These are phyloP conservation scores for Sporothrix mexicana DNA, from an alignment of 2,329 filamentous ascomycete species.

Conservation along the genomic window DNA sequence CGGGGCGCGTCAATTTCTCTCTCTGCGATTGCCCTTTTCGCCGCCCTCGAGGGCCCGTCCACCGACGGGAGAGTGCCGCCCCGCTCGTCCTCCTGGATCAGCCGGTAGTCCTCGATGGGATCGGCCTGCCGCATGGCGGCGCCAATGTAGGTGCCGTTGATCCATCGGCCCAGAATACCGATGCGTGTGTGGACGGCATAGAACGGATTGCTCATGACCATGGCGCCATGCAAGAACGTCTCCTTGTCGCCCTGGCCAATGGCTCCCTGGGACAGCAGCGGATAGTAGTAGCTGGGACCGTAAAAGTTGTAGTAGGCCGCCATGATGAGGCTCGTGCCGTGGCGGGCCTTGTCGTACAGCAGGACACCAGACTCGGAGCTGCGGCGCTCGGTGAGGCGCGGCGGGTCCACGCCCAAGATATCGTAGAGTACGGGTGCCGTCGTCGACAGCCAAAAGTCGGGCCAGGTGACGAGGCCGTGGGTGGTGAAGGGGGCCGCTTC, in stretches of 20 bases:
- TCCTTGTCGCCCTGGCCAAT: constrained; percentile 56
- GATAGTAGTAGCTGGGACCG: constrained; percentile 58
- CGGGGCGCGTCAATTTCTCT: background rate
- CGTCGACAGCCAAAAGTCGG: constrained; percentile 58
- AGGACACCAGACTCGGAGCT: constrained; percentile 58
- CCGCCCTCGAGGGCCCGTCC: background rate
- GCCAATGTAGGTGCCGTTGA: constrained; percentile 41
- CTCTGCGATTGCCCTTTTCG: no score
- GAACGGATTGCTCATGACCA: constrained; percentile 49
- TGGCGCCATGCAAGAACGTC: constrained; percentile 53
- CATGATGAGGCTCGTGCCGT: constrained; percentile 54
- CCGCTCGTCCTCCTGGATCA: constrained; percentile 18
- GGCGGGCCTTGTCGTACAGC: constrained; percentile 54
- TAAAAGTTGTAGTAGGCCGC: constrained; percentile 62
- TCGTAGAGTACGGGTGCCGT: constrained; percentile 52
- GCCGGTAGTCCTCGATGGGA: constrained; percentile 42
- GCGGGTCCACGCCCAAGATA: constrained; percentile 47
- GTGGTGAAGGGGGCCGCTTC: constrained; percentile 57
- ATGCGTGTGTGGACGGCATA: constrained; percentile 49
- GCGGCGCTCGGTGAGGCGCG: constrained; percentile 43
- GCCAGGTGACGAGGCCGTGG: constrained; percentile 62
- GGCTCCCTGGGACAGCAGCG: constrained; percentile 52
- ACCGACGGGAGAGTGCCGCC: background rate
- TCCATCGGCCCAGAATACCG: constrained; percentile 44
- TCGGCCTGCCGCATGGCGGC: constrained; percentile 45